phyloP scores from a whole-genome alignment of 306 rosid species.

The Trifolium subterraneum region DNA sequence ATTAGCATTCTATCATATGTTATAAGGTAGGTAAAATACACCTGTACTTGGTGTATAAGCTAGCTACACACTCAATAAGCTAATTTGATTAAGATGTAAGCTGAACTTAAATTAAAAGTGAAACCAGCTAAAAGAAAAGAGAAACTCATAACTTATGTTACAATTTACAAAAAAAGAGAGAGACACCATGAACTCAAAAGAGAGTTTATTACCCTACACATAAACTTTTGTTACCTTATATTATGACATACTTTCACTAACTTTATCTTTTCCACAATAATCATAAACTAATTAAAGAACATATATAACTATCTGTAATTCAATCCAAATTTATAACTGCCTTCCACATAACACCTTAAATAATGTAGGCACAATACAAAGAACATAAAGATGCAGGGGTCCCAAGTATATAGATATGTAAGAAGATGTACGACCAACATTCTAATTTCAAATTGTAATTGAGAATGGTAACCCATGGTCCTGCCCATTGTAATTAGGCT shows the following conservation, averaged over 20 bases:
- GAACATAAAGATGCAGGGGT: constrained; percentile 34
- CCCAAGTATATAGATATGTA: constrained; percentile 21
- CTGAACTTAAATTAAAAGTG: constrained; percentile 24
- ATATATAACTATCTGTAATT: constrained; percentile 6
- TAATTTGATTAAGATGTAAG: constrained; percentile 17
- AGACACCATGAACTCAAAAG: constrained; percentile 23
- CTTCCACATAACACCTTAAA: background rate
- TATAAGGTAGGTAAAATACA: constrained; percentile 18
- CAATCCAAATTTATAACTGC: too few species aligned
- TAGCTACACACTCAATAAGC: constrained; percentile 21
- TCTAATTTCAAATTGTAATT: constrained; percentile 34
- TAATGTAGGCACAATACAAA: constrained; percentile 31
- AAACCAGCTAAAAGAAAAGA: constrained; percentile 8
- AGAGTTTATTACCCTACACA: constrained; percentile 38
- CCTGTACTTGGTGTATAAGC: constrained; percentile 25
- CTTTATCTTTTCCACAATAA: constrained; percentile 36
- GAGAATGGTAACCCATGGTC: constrained; percentile 45
- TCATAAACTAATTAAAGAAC: constrained; percentile 29
- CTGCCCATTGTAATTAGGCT: constrained; percentile 41
- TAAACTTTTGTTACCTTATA: constrained; percentile 36
- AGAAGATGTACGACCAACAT: constrained; percentile 44
- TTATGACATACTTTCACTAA: constrained; percentile 33
- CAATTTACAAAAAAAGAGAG: constrained; percentile 13
- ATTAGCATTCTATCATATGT: background rate
- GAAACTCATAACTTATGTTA: constrained; percentile 12